A percentile compares a stretch with the other conserved stretches of the same genome.
These are phyloP conservation scores for Debaryomyces coudertii DNA, from an alignment of 1,139 yeast genomes.

Conservation along the genomic window DNA sequence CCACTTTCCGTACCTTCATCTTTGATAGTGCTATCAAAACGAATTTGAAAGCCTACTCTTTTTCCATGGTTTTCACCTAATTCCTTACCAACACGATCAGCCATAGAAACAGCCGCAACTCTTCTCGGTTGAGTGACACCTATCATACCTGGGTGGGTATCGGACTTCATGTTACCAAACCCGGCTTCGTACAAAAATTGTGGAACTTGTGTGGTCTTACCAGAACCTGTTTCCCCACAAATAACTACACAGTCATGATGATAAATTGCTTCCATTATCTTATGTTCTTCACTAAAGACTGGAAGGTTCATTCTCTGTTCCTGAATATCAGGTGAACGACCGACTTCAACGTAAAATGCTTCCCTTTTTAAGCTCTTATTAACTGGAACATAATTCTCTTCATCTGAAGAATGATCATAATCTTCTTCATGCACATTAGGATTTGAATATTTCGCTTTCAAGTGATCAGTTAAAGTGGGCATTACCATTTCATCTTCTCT, in stretches of 20 bases:
- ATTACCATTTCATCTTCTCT: constrained; percentile 47
- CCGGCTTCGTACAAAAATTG: constrained; percentile 86
- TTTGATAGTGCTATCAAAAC: constrained; percentile 80
- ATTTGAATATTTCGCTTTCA: constrained; percentile 44
- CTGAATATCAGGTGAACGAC: constrained; percentile 68
- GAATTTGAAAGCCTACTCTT: constrained; percentile 84
- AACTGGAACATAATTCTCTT: constrained; percentile 58
- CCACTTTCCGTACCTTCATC: constrained; percentile 49
- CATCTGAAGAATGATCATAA: constrained; percentile 59
- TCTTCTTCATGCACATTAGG: constrained; percentile 62
- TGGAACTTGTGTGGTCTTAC: constrained; percentile 80
- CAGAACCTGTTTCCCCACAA: constrained; percentile 93
- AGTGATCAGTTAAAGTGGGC: constrained; percentile 55
- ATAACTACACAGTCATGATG: constrained; percentile 89
- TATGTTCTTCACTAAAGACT: constrained; percentile 87
- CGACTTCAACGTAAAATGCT: constrained; percentile 69
- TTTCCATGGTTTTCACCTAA: constrained; percentile 71
- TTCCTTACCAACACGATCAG: constrained; percentile 82
- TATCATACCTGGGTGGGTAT: constrained; percentile 80
- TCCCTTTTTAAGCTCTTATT: constrained; percentile 58
- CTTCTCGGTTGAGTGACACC: constrained; percentile 98
- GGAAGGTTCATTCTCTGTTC: constrained; percentile 73
- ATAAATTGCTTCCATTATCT: constrained; percentile 93
- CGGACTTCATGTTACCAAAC: constrained; percentile 67
- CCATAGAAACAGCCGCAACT: constrained; percentile 98